phyloP scores from a whole-genome alignment of 2,329 filamentous ascomycete species.

The Diaporthe amygdali region DNA sequence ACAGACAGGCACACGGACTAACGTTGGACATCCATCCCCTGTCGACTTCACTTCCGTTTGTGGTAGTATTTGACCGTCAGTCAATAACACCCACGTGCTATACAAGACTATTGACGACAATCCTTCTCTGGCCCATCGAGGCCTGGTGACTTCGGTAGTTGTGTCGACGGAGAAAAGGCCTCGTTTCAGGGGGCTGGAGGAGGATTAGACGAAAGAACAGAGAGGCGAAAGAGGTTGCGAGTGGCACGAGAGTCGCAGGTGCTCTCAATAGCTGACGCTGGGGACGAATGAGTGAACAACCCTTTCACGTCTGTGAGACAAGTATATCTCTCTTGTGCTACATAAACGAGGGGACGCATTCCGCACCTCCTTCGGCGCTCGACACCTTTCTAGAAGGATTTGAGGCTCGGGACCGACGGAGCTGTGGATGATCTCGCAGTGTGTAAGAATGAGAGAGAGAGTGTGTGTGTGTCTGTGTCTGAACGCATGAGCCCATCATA shows the following conservation, averaged over 20 bases:
- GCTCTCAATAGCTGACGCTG: background rate
- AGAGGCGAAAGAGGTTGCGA: background rate
- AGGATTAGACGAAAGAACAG: background rate
- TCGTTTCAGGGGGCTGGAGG: background rate
- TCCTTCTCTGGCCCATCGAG: background rate
- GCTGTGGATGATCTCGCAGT: background rate
- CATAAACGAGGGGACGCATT: background rate
- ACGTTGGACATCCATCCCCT: background rate
- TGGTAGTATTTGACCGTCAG: background rate
- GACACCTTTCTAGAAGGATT: slow-evolving; percentile 6
- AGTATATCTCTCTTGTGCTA: slow-evolving; percentile 13
- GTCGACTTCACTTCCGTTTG: background rate
- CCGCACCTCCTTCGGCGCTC: slow-evolving; percentile 5
- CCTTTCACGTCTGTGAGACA: background rate
- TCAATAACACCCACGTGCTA: slow-evolving; percentile 9
- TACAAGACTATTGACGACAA: slow-evolving; percentile 5
- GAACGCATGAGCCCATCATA: slow-evolving; percentile 7
- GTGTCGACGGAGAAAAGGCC: background rate
- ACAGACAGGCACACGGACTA: background rate
- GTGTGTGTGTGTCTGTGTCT: background rate
- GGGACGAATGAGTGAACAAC: background rate
- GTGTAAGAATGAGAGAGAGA: background rate
- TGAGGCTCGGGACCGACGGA: background rate
- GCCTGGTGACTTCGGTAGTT: background rate
- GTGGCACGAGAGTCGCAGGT: slow-evolving; percentile 5